Conservation (phyloP, 345 rosid genomes). For the Hevea brasiliensis region DNA sequence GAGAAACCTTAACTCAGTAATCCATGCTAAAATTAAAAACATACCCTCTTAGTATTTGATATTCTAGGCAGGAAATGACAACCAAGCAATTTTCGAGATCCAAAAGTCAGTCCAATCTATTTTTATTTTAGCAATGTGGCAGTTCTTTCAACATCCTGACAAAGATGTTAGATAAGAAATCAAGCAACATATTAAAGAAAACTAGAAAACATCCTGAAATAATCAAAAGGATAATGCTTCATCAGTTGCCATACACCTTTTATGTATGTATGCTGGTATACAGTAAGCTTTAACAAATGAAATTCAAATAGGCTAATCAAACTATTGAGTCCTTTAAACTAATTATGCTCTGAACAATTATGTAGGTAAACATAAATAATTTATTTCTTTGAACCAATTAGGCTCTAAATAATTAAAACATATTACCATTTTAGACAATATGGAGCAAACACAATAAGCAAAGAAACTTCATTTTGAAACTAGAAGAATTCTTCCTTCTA, state of each 20-base stretch:
- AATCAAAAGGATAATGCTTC: background rate
- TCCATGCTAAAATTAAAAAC: conserved; percentile 9
- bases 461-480: background rate
- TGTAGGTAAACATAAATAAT: background rate
- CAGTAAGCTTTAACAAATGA: background rate
- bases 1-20: background rate
- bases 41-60: conserved; percentile 31
- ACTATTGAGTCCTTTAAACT: background rate
- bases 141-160: conserved; percentile 35
- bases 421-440: background rate
- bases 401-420: background rate
- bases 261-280: too few relatives aligned
- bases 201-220: background rate
- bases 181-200: background rate
- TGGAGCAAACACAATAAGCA: background rate
- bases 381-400: background rate
- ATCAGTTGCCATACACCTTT: background rate
- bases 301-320: background rate
- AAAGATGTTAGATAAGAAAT: conserved; percentile 4
- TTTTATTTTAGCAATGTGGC: conserved; percentile 21
- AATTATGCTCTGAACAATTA: background rate
- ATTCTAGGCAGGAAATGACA: conserved; percentile 22
- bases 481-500: background rate
- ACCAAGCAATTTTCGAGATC: conserved; percentile 27
- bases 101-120: conserved; percentile 4